Base-by-base conservation (phyloP, 2,329 filamentous ascomycete genomes). In the Ciborinia camelliae region DNA sequence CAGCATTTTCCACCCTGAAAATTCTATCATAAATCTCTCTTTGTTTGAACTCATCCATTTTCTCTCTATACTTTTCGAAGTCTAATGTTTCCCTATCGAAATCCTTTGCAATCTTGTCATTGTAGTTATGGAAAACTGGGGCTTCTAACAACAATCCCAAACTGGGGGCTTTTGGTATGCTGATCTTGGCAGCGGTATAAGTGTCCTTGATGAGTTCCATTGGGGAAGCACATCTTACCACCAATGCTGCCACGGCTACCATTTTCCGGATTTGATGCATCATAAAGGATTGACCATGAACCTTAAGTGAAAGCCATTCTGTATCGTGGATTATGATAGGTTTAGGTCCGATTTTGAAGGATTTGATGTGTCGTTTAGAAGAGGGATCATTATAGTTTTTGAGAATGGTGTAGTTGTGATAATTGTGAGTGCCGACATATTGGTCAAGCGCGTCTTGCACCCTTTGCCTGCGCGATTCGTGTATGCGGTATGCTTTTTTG, bases 241-340 rank as follows among this genome's bases (percentile, higher is more conserved):
- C 81, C 66, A 99, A 82, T 41, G 91, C 87, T 10, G 87, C 91
- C 89, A 99, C 92, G 64, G 91, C 92, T 20, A 99, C 91, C 95
- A 99, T 98, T 79, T 98, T 99, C 73, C 95, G 89, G 77, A 99
- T 99, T 80, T 99, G 95, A 78, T 99, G 95, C 95, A 99, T 99
- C 95, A 99, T 99, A 83, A 99, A 99, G 74, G 90, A 94, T 78
- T 99, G 95, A 0, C 95, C 95, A 77, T 99, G 95, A 30, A 99
- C 93, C 76, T 96, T 97, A 70, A 98, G 82, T 51, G 90, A 95
- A 5, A 99, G 82, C 95, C 95, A 99, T 80, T 99, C 90, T 1
- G 92, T 97, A 74, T 94, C 88, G 76, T 91, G 86, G 77, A 96
- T 96, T 74, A 92, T 86, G 73, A 97, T 89, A 0, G 92, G 92